Base-by-base conservation (phyloP, 163 green algal genomes). In the Coccomyxa subellipsoidea region DNA sequence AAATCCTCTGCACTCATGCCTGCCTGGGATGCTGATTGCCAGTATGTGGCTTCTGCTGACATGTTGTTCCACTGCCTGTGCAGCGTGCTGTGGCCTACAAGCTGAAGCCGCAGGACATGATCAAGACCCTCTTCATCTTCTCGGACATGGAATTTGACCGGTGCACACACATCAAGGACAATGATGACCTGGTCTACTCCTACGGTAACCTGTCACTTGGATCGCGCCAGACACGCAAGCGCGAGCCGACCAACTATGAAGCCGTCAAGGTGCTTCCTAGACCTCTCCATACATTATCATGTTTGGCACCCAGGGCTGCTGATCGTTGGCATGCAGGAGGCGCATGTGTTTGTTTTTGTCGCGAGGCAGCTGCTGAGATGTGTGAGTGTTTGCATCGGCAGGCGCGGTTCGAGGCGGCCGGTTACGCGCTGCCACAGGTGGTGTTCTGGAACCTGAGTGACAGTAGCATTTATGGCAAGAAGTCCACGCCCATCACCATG, bases 61-160 rank as follows among this genome's bases (percentile, higher is more conserved):
- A n/a, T n/a, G n/a, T n/a, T n/a, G n/a, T n/a, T n/a, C n/a, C n/a
- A n/a, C n/a, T n/a, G n/a, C n/a, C n/a, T n/a, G n/a, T 73, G 66
- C 29, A 79, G 77, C 38, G 53, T 18, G 84, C 84, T 2, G 0
- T 86, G 12, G 29, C 75, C 18, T 29, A 31, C 81, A 83, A 83
- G 34, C 54, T 88, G 4, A 47, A 75, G 32, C 70, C 76, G 36
- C 81, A 86, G 35, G 38, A 78, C 18, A 88, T 88, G 84, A 72
- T 88, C 10, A 31, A 73, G 6, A 76, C 73, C 32, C 77, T 88
- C 9, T 86, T 88, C 75, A 79, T 86, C 31, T 88, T 86, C 70
- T 84, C 76, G 32, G 84, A 88, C 79, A 88, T 88, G 84, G 77
- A 88, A 77, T 88, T 88, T 72, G 77, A 87, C 54, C 0, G 54